Evolutionary conservation across 257 asterid genomes (phyloP).

Genomic region (Coffea eugenioides): DNA sequence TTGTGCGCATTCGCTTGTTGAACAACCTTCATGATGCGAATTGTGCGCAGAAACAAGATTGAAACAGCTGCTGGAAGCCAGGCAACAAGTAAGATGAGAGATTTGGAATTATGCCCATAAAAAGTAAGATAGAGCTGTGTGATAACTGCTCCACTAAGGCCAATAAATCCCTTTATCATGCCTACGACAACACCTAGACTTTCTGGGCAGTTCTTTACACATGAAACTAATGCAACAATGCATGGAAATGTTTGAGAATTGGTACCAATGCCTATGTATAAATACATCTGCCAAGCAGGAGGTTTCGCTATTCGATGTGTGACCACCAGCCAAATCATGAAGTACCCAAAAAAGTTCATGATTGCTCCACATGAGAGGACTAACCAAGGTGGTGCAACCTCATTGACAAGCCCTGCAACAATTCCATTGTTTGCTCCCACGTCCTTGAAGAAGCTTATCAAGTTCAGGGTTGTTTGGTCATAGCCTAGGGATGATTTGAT

Average conservation of each 20-base stretch:
- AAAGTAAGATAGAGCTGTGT: slow-evolving; percentile 53
- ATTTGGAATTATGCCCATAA: slow-evolving; percentile 40
- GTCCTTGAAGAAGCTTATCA: slow-evolving; percentile 60
- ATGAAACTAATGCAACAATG: slow-evolving; percentile 59
- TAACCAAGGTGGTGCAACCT: slow-evolving; percentile 65
- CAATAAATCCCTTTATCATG: slow-evolving; percentile 53
- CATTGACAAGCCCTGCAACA: slow-evolving; percentile 50
- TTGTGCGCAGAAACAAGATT: slow-evolving; percentile 34
- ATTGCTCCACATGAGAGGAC: slow-evolving; percentile 44
- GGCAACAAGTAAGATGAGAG: slow-evolving; percentile 49
- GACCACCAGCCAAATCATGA: slow-evolving; percentile 66
- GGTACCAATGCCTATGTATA: slow-evolving; percentile 56
- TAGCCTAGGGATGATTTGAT: slow-evolving; percentile 54
- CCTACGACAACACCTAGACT: slow-evolving; percentile 58
- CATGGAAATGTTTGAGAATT: slow-evolving; percentile 60
- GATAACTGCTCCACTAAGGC: slow-evolving; percentile 64
- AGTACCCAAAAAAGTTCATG: slow-evolving; percentile 61
- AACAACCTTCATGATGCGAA: slow-evolving; percentile 36
- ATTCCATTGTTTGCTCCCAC: slow-evolving; percentile 54
- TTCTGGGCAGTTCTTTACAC: slow-evolving; percentile 67
- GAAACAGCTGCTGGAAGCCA: slow-evolving; percentile 71
- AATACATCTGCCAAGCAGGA: slow-evolving; percentile 57
- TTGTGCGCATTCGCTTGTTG: slow-evolving; percentile 38
- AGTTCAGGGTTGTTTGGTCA: slow-evolving; percentile 57
- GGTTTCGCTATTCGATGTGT: slow-evolving; percentile 38